Conservation (phyloP, 768 basidiomycete genomes). For the Russula virescens region DNA sequence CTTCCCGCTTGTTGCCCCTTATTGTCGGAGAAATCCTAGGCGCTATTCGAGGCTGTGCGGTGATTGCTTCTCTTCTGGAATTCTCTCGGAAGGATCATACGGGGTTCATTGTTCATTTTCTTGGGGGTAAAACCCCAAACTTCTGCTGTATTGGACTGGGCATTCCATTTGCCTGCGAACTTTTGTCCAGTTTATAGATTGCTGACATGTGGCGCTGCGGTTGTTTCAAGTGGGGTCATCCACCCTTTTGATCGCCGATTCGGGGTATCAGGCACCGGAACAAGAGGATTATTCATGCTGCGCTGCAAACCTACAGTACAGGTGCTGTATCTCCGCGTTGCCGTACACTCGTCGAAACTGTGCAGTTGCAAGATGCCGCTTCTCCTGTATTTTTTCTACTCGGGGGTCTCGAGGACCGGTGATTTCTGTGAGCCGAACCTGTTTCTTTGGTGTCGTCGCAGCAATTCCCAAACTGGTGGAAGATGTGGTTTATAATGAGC, state of each 20-base stretch:
- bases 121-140: background rate
- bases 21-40: background rate
- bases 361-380: no score
- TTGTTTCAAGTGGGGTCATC: background rate
- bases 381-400: background rate
- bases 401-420: no score
- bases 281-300: constrained; percentile 11
- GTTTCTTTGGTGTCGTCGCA: background rate
- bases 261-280: background rate
- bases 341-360: no score
- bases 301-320: background rate
- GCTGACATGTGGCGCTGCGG: background rate
- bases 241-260: constrained; percentile 4
- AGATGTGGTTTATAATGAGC: background rate
- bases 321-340: no score
- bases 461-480: background rate
- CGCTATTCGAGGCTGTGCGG: background rate
- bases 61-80: background rate
- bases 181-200: background rate
- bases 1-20: background rate
- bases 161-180: background rate
- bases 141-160: background rate
- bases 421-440: background rate
- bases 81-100: constrained; percentile 8
- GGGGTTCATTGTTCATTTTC: background rate